These are phyloP conservation scores for Dothideomycetidae sp. DNA, from an alignment of 2,329 filamentous ascomycete species.

Conservation along the genomic window DNA sequence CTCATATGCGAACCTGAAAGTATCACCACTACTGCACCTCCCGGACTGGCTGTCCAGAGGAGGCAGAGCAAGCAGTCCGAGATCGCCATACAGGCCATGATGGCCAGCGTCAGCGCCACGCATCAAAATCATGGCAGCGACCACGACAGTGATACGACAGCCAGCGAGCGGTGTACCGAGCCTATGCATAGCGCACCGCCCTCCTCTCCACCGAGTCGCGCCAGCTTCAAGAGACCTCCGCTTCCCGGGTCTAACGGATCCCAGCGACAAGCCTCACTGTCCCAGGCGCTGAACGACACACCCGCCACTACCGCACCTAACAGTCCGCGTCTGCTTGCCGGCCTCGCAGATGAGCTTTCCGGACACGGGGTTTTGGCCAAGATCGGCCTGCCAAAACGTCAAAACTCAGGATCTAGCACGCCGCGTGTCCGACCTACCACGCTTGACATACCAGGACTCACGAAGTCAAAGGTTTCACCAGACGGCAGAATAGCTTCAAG, in stretches of 20 bases:
- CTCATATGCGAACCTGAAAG: slow-evolving; percentile 10
- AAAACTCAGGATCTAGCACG: slow-evolving; percentile 63
- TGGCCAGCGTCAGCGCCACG: slow-evolving; percentile 15
- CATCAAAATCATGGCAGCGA: slow-evolving; percentile 3
- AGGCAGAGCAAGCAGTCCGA: slow-evolving; percentile 21
- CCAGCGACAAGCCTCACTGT: slow-evolving; percentile 4
- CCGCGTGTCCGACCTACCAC: slow-evolving; percentile 82
- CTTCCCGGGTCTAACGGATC: not conserved
- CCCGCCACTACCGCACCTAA: slow-evolving; percentile 47
- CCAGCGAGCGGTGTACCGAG: slow-evolving; percentile 8
- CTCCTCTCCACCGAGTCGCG: slow-evolving; percentile 2
- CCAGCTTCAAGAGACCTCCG: slow-evolving; percentile 6
- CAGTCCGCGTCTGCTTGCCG: slow-evolving; percentile 46
- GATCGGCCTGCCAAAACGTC: slow-evolving; percentile 49
- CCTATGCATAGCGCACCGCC: slow-evolving; percentile 2
- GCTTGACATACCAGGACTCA: slow-evolving; percentile 91
- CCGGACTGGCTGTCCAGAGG: slow-evolving; percentile 12
- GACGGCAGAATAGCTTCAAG: slow-evolving; percentile 87
- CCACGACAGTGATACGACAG: slow-evolving; percentile 10
- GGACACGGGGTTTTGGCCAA: slow-evolving; percentile 12
- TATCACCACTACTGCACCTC: slow-evolving; percentile 8
- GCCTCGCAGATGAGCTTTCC: slow-evolving; percentile 10
- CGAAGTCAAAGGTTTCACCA: slow-evolving; percentile 84
- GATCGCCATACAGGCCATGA: slow-evolving; percentile 20
- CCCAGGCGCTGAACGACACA: slow-evolving; percentile 45